Conservation (phyloP, 768 basidiomycete species). For the Kwoniella bestiolae region DNA sequence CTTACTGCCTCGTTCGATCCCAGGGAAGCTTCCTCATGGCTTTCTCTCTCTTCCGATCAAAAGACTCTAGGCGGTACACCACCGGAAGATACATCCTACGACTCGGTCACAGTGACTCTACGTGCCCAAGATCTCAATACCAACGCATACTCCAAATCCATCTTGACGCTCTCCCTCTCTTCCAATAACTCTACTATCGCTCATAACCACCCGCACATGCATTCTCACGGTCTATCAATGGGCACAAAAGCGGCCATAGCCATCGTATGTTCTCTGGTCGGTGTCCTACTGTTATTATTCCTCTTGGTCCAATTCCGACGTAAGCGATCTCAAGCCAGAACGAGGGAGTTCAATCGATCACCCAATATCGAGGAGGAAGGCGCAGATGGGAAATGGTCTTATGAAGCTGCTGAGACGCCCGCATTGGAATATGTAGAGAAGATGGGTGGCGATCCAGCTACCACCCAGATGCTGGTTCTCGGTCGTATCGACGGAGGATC, state of each 20-base stretch:
- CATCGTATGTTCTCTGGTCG: conserved; percentile 19
- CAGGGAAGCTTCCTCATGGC: conserved; percentile 61
- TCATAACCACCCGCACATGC: conserved; percentile 1
- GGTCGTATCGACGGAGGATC: conserved; percentile 12
- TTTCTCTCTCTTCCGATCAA: conserved; percentile 62
- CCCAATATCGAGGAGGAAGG: neutral
- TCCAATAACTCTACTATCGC: conserved; percentile 18
- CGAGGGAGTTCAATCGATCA: neutral
- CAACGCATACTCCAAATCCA: conserved; percentile 33
- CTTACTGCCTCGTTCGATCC: conserved; percentile 64
- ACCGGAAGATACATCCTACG: conserved; percentile 57
- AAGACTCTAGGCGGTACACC: conserved; percentile 64
- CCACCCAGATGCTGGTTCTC: conserved; percentile 23
- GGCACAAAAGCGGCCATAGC: conserved; percentile 14
- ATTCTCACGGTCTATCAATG: conserved; percentile 14
- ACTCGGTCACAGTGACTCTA: conserved; percentile 26
- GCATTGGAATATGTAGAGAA: conserved; percentile 29
- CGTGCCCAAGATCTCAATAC: conserved; percentile 28
- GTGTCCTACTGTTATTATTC: conserved; percentile 5
- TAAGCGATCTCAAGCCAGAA: neutral
- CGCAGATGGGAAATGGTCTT: conserved; percentile 27
- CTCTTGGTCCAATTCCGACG: conserved; percentile 8
- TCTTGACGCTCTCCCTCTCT: conserved; percentile 21
- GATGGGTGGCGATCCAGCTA: conserved; percentile 32
- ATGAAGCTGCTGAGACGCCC: conserved; percentile 30